These are phyloP conservation scores for Phoma sp. DNA, from an alignment of 2,329 filamentous ascomycete genomes.

Conservation along the genomic window DNA sequence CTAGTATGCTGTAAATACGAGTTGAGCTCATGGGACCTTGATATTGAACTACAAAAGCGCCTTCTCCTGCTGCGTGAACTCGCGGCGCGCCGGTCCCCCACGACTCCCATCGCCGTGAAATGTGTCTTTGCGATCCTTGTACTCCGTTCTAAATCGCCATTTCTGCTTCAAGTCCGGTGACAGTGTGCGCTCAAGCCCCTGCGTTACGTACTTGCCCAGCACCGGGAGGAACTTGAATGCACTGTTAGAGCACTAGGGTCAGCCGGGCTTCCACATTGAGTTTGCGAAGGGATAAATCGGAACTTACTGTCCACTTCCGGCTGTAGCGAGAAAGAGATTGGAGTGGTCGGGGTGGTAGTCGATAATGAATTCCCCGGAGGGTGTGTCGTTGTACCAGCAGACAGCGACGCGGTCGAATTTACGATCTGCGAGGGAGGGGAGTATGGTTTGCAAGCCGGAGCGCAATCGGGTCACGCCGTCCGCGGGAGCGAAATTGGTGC, in stretches of 20 bases:
- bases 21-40: too few relatives aligned
- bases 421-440: slow-evolving; percentile 58
- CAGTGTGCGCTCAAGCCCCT: slow-evolving; percentile 7
- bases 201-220: neutral
- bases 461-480: slow-evolving; percentile 16
- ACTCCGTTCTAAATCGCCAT: slow-evolving; percentile 20
- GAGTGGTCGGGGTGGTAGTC: slow-evolving; percentile 70
- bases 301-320: slow-evolving; percentile 65
- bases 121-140: neutral
- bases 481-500: slow-evolving; percentile 35
- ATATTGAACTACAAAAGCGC: slow-evolving; percentile 4
- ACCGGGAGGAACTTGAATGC: neutral
- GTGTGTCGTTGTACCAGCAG: slow-evolving; percentile 81
- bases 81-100: slow-evolving; percentile 16
- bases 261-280: neutral
- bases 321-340: slow-evolving; percentile 67
- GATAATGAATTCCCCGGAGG: slow-evolving; percentile 74
- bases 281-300: neutral
- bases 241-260: neutral
- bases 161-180: slow-evolving; percentile 10
- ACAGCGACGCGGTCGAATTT: slow-evolving; percentile 69
- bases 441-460: slow-evolving; percentile 10
- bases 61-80: slow-evolving; percentile 15
- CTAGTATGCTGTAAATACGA: too few relatives aligned
- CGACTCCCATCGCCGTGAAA: slow-evolving; percentile 23